A percentile compares a stretch with the other conserved stretches of the same genome.
phyloP scores from a whole-genome alignment of 805 yeast species.

The Yarrowia sp. region DNA sequence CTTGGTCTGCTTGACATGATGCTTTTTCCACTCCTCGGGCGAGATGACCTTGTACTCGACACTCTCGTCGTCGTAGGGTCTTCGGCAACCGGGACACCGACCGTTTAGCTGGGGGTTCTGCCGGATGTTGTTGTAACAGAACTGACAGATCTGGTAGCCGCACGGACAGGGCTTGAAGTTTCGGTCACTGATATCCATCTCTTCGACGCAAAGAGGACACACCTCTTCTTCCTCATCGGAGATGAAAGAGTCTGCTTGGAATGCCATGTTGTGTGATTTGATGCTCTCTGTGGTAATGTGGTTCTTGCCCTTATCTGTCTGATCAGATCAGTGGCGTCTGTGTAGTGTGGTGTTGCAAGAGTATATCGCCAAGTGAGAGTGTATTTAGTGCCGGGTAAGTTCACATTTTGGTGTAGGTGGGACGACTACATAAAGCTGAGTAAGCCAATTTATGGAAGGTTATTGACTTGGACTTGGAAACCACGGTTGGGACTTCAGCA shows the following conservation, averaged over 20 bases:
- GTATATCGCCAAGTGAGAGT: constrained; percentile 1
- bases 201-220: constrained; percentile 95
- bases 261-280: constrained; percentile 26
- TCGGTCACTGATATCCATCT: constrained; percentile 94
- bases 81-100: constrained; percentile 96
- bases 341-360: constrained; percentile 13
- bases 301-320: not conserved
- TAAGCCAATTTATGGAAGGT: not conserved
- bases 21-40: constrained; percentile 84
- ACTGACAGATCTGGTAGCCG: constrained; percentile 98
- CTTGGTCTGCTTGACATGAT: constrained; percentile 79
- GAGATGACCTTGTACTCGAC: constrained; percentile 86
- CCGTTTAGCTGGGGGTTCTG: constrained; percentile 96
- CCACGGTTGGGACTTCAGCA: no score
- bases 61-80: constrained; percentile 89
- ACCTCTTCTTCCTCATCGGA: constrained; percentile 38
- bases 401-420: not conserved
- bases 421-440: not conserved
- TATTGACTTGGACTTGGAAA: no score
- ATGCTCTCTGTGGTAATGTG: not conserved
- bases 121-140: constrained; percentile 95
- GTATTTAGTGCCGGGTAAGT: constrained; percentile 36
- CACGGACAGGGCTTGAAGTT: constrained; percentile 99
- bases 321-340: constrained; percentile 3
- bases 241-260: constrained; percentile 35